A percentile compares a stretch with the other conserved stretches of the same genome.
These are phyloP conservation scores for Claviceps sp. DNA, from an alignment of 2,329 filamentous ascomycete genomes.

Conservation along the genomic window DNA sequence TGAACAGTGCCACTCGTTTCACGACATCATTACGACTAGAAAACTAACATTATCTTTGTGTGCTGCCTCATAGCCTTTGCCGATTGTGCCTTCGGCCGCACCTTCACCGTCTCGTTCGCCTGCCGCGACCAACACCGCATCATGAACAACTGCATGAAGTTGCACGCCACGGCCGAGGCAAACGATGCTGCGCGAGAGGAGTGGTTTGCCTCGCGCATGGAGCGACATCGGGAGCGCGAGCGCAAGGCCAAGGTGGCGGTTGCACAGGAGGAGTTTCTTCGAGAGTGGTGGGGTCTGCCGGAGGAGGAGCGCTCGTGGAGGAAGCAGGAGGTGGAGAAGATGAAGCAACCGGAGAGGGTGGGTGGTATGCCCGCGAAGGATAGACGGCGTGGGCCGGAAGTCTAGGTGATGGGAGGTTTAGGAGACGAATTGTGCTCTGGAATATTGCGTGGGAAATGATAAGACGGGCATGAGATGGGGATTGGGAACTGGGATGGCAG, in stretches of 20 bases:
- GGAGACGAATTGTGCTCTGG: no score
- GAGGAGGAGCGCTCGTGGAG: conserved; percentile 39
- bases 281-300: conserved; percentile 55
- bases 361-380: conserved; percentile 36
- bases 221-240: conserved; percentile 55
- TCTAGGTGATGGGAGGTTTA: no score
- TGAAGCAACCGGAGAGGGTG: conserved; percentile 36
- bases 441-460: no score
- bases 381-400: conserved; percentile 7
- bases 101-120: conserved; percentile 74
- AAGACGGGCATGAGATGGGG: no score
- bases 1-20: not conserved
- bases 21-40: not conserved
- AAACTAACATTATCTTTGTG: not conserved
- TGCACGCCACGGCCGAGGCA: conserved; percentile 70
- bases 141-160: conserved; percentile 93
- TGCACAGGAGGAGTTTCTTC: conserved; percentile 51
- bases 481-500: no score
- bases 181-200: conserved; percentile 82
- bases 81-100: conserved; percentile 73
- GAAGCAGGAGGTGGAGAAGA: conserved; percentile 37
- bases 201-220: conserved; percentile 72
- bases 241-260: conserved; percentile 44
- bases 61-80: conserved; percentile 55
- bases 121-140: conserved; percentile 66